phyloP scores from a whole-genome alignment of 192 early-diverging fungal species.

The Neocallimastix lanati region DNA sequence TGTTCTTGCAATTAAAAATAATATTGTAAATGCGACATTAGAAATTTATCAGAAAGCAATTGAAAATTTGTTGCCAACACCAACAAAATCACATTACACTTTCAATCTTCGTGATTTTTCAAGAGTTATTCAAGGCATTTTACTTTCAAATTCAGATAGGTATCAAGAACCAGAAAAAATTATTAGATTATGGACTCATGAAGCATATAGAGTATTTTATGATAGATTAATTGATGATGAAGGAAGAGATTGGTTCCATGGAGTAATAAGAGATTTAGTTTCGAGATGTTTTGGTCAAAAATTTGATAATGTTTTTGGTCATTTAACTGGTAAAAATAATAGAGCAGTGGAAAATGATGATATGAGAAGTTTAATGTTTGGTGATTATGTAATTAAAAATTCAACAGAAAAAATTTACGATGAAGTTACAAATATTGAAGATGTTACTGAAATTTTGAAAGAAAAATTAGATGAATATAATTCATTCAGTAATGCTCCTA shows the following conservation, averaged over 20 bases:
- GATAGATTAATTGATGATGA: slow-evolving; percentile 34
- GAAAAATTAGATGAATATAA: slow-evolving; percentile 32
- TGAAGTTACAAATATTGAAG: slow-evolving; percentile 26
- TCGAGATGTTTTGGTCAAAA: slow-evolving; percentile 19
- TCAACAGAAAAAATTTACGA: slow-evolving; percentile 17
- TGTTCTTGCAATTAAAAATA: slow-evolving; percentile 12
- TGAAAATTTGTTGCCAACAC: slow-evolving; percentile 31
- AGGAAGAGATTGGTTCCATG: slow-evolving; percentile 29
- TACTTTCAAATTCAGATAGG: slow-evolving; percentile 15
- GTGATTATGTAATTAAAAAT: slow-evolving; percentile 21
- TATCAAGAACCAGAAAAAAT: slow-evolving; percentile 14
- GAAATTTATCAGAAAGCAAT: slow-evolving; percentile 30
- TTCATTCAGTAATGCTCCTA: slow-evolving; percentile 34
- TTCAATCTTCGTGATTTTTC: slow-evolving; percentile 42
- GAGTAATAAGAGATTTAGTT: slow-evolving; percentile 14
- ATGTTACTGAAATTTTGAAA: slow-evolving; percentile 24
- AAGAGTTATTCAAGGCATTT: slow-evolving; percentile 29
- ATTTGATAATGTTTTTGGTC: slow-evolving; percentile 21
- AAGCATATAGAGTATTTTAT: slow-evolving; percentile 35
- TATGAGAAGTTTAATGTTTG: slow-evolving; percentile 28
- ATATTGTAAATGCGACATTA: slow-evolving; percentile 25
- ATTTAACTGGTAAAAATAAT: slow-evolving; percentile 22
- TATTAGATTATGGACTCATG: slow-evolving; percentile 33
- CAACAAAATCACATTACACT: slow-evolving; percentile 37
- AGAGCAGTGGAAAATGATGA: slow-evolving; percentile 24